Base-by-base conservation (phyloP, 805 yeast species). In the Scheffersomyces stipitis region DNA sequence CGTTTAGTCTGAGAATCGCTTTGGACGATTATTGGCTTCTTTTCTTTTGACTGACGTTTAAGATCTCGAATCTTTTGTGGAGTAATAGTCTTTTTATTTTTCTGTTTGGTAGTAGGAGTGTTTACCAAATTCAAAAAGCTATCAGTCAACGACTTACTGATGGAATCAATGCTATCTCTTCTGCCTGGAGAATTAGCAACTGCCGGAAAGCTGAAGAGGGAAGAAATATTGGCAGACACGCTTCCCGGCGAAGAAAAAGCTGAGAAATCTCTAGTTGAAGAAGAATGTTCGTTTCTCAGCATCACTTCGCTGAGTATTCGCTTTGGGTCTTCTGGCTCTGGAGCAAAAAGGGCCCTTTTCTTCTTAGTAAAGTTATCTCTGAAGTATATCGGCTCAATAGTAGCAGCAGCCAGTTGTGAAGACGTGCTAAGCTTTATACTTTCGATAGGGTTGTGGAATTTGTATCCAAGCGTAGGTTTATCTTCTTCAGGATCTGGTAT, bases 401-500 rank as follows among this genome's bases (percentile, higher is more conserved):
- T 63, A n/a, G 71, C 64, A 13, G 52, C 36, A 3, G 49, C 51
- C 4, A 40, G 28, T 26, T 48, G 45, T 5, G 48, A 34, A 3
- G 43, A 29, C 4, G 50, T 30, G 13, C 34, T 34, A 6, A 46
- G 35, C 15, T 49, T 50, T 13, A 63, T 52, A 29, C 44, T 56
- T 14, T 54, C 60, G 8, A 58, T 59, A 0, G 73, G 73, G 40
- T 67, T 67, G 37, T 66, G 71, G 44, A 66, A 66, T 34, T 58
- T 58, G 26, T 42, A 44, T n/a, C 42, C 22, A n/a, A 14, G 28
- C 18, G 16, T 18, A 27, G 32, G 38, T 17, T 10, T 4, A 18
- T n/a, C 33, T 29, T 28, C 22, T 28, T 17, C 32, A 6, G 6
- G 5, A 7, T 6, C 20, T 10, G 32, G 23, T 15, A 6, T 6